Base-by-base conservation (phyloP, 441 rosid genomes). In the Sinapis alba region DNA sequence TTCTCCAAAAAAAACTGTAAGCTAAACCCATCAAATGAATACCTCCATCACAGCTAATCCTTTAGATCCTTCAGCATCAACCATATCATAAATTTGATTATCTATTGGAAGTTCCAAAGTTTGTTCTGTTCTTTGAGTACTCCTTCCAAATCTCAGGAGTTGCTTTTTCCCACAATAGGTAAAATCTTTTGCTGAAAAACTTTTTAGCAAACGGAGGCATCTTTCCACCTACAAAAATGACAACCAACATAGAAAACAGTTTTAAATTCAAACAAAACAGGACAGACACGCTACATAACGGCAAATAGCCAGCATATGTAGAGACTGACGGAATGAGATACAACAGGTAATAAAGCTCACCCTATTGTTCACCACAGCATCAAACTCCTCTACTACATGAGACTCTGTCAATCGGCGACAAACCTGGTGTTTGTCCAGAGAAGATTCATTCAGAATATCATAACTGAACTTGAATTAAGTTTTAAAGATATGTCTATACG, bases 31-130 rank as follows among this genome's bases (percentile, higher is more conserved):
- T 45, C 13, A 63, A 72, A 54, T 30, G 65, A 62, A 75, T 62
- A 96, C 99, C 96, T 91, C 95, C 86, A 84, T 86, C 74, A 83
- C 74, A 69, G 87, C 78, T 79, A 88, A 82, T 43, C 98, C 99
- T 43, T 85, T 83, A 68, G 91, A 84, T 81, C 91, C 96, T 83
- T 82, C 91, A 62, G 92, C 95, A 83, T 85, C 90, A 72, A 96
- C 89, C 84, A 91, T 84, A 83, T 94, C 97, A 84, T 90, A 88
- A 79, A 92, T 86, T 87, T 94, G 98, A 83, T 85, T 89, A 68
- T 94, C 98, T 67, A 93, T 77, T 18, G 96, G 84, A 81, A 96
- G 98, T 80, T 96, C 98, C 57, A 85, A 82, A 38, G 92, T 84
- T 78, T 93, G 98, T 43, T 94, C 98, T 63, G 82, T 84, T 74